Evolutionary conservation across 768 basidiomycete genomes (phyloP), one percentile per base, ranked within the genome.

Genomic region (Boletus barrowsii): DNA sequence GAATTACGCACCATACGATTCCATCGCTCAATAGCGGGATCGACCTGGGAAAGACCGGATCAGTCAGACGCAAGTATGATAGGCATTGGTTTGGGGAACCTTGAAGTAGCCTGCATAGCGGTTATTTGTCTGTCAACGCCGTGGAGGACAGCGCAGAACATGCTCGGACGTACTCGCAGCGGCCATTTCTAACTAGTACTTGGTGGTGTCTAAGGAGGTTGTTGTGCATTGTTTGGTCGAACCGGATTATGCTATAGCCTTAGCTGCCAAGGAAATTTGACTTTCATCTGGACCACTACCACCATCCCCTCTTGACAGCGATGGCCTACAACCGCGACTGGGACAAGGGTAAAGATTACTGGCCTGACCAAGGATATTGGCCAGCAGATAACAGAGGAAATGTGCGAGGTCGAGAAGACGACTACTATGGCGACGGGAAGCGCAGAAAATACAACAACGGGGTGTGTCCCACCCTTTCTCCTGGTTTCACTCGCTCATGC

Each of bases 301-400:
- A 15, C 20, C 47, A 43, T 26, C 53, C 40, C 55, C 45, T 61
- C 9, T 39, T 46, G 29, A 51, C 61, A 22, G 50, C 53, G 20
- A 88, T 90, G 88, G 78, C 86, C 47, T 82, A 86, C 72, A 87
- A 87, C 72, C 84, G 91, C 59, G 89, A 92, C 76, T 92, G 91
- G 90, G 89, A 91, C 74, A 80, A 79, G 70, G 90, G 88, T 48
- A 91, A 90, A 71, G 80, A 83, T 43, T 37, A 49, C 47, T 84
- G 83, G 82, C 63, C 72, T 54, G 80, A 85, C 43, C 62, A 69
- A 61, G 62, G 68, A 32, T 64, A 74, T 45, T 81, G 80, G 76
- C 68, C 69, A 20, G 56, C 74, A 51, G 60, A 71, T 36, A 58
- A 51, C 15, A 72, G 73, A 53, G 71, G 66, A 43, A 77, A 77